phyloP scores from a whole-genome alignment of 305 asterid genomes.

The Withania somnifera region DNA sequence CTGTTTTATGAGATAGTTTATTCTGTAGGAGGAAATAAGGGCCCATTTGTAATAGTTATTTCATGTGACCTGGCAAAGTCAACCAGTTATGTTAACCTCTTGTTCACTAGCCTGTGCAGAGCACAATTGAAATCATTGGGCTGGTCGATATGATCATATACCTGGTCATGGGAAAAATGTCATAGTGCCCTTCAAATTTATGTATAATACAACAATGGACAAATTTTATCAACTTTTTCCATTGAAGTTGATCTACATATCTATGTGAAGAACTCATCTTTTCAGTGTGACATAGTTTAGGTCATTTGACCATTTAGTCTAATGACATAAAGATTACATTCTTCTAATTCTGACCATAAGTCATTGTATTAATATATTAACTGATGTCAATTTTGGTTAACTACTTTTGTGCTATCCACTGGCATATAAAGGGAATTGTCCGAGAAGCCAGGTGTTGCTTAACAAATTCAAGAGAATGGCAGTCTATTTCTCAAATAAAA shows the following conservation, averaged over 20 bases:
- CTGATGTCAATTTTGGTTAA: no score
- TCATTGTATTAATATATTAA: neutral
- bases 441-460: neutral
- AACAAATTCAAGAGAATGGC: neutral
- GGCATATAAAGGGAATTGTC: neutral
- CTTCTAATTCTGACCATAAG: neutral
- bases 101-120: neutral
- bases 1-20: neutral
- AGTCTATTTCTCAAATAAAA: neutral
- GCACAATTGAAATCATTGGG: neutral
- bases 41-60: neutral
- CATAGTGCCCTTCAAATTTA: neutral
- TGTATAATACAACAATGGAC: neutral
- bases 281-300: neutral
- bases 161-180: neutral
- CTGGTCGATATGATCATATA: neutral
- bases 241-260: neutral
- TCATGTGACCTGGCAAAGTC: neutral
- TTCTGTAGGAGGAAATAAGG: neutral
- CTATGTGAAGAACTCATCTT: neutral
- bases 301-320: neutral
- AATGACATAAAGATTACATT: neutral
- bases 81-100: neutral
- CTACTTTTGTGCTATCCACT: neutral
- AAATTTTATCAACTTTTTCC: neutral